Evolutionary conservation across 2,329 filamentous ascomycete species (phyloP).

Genomic region (Pestalotiopsis sp.): DNA sequence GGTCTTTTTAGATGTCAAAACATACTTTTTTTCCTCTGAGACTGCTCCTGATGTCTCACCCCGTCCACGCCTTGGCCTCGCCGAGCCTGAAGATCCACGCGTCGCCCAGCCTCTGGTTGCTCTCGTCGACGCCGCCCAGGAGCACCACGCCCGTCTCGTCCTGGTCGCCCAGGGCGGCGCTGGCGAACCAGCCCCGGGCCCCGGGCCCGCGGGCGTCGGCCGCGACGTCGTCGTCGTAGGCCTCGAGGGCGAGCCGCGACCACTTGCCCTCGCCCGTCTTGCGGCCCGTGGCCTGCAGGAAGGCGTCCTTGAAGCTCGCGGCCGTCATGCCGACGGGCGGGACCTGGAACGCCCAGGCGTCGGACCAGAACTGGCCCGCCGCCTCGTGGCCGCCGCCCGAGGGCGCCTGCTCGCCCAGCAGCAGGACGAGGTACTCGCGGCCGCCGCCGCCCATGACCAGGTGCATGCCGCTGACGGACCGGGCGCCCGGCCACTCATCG

Average conservation of each 20-base stretch:
- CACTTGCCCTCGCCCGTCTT: slow-evolving; percentile 62
- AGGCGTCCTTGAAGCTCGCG: slow-evolving; percentile 58
- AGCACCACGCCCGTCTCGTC: slow-evolving; percentile 62
- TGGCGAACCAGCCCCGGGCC: slow-evolving; percentile 60
- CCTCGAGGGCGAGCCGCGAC: slow-evolving; percentile 48
- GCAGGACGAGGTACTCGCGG: slow-evolving; percentile 63
- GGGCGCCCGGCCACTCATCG: slow-evolving; percentile 49
- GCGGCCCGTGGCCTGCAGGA: slow-evolving; percentile 53
- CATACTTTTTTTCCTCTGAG: neutral
- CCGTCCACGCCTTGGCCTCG: slow-evolving; percentile 15
- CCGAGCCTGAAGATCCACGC: slow-evolving; percentile 66
- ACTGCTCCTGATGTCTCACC: neutral
- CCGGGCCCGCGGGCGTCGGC: slow-evolving; percentile 49
- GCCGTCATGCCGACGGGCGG: slow-evolving; percentile 56
- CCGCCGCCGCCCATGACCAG: slow-evolving; percentile 61
- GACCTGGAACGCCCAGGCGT: slow-evolving; percentile 68
- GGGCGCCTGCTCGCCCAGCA: slow-evolving; percentile 59
- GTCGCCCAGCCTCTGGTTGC: slow-evolving; percentile 57
- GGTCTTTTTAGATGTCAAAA: slow-evolving; percentile 6
- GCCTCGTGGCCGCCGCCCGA: slow-evolving; percentile 50
- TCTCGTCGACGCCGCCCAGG: slow-evolving; percentile 60
- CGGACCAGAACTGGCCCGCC: slow-evolving; percentile 57
- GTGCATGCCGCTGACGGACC: slow-evolving; percentile 57
- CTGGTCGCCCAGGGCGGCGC: slow-evolving; percentile 57
- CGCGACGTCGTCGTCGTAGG: slow-evolving; percentile 55